Evolutionary conservation across 371 early-diverging fungal genomes (phyloP).

Genomic region (Mortierella sp.): DNA sequence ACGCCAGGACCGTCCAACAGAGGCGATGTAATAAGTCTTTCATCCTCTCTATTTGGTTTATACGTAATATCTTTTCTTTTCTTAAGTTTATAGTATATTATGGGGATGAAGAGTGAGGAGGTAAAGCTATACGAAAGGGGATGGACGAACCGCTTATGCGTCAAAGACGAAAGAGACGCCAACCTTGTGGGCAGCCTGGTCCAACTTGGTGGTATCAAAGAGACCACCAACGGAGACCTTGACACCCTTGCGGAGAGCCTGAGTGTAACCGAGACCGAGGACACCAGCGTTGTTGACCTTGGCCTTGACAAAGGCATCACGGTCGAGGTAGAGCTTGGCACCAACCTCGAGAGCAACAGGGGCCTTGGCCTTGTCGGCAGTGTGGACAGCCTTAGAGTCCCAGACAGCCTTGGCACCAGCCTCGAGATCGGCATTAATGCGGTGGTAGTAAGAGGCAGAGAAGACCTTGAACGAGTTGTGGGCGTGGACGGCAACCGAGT

Average conservation of each 20-base stretch:
- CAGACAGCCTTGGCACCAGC: slow-evolving; percentile 95
- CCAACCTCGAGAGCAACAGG: slow-evolving; percentile 94
- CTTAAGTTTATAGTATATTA: slow-evolving; percentile 1
- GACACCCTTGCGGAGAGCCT: slow-evolving; percentile 93
- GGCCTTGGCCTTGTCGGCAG: slow-evolving; percentile 50
- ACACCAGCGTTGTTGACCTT: slow-evolving; percentile 96
- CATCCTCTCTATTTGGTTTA: background rate
- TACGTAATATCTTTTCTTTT: background rate
- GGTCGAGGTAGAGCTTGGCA: slow-evolving; percentile 93
- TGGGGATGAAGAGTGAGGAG: slow-evolving; percentile 7
- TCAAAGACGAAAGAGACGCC: slow-evolving; percentile 92
- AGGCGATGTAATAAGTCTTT: no score
- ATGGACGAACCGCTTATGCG: slow-evolving; percentile 65
- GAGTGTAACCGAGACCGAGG: slow-evolving; percentile 94
- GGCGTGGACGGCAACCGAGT: slow-evolving; percentile 89
- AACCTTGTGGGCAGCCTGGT: slow-evolving; percentile 96
- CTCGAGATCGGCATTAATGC: slow-evolving; percentile 89
- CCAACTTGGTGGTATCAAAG: slow-evolving; percentile 92
- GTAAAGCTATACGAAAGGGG: background rate
- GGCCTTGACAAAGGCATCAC: slow-evolving; percentile 93
- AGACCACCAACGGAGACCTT: slow-evolving; percentile 93
- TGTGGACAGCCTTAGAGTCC: slow-evolving; percentile 78
- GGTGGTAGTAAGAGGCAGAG: slow-evolving; percentile 96
- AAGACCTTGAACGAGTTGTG: slow-evolving; percentile 72
- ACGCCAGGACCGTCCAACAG: background rate